These are phyloP conservation scores for barrel medic (Medicago truncatula) DNA, from an alignment of 306 rosid species.

Conservation along the genomic window DNA sequence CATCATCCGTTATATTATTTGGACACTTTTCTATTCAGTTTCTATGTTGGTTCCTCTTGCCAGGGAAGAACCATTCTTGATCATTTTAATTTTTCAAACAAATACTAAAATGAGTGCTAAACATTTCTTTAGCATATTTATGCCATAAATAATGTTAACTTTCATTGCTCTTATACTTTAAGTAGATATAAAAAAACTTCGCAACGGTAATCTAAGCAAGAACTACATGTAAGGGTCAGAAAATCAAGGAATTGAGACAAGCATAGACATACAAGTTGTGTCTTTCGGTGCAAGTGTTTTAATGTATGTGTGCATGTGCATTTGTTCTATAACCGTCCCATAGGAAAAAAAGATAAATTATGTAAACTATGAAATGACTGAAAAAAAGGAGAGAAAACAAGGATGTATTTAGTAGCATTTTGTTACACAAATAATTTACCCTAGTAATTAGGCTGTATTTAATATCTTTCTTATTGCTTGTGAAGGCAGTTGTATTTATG, in stretches of 20 bases:
- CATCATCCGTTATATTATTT: constrained; percentile 10
- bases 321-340: not conserved
- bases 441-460: constrained; percentile 19
- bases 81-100: not conserved
- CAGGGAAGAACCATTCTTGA: constrained; percentile 15
- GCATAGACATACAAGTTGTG: not conserved
- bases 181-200: constrained; percentile 15
- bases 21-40: constrained; percentile 19
- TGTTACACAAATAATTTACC: constrained; percentile 17
- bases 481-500: not conserved
- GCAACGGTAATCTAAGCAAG: constrained; percentile 16
- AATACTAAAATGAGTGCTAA: not conserved
- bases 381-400: constrained; percentile 8
- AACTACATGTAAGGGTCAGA: constrained; percentile 25
- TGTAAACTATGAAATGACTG: constrained; percentile 27
- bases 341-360: not conserved
- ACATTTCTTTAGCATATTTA: not conserved
- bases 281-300: constrained; percentile 17
- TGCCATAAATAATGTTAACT: not conserved
- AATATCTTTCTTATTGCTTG: constrained; percentile 6
- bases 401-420: not conserved
- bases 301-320: not conserved
- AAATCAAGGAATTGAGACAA: constrained; percentile 1
- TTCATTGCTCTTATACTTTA: not conserved
- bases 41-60: constrained; percentile 2